phyloP scores from a whole-genome alignment of 2,329 filamentous ascomycete species.

The Fusarium duplospermum region DNA sequence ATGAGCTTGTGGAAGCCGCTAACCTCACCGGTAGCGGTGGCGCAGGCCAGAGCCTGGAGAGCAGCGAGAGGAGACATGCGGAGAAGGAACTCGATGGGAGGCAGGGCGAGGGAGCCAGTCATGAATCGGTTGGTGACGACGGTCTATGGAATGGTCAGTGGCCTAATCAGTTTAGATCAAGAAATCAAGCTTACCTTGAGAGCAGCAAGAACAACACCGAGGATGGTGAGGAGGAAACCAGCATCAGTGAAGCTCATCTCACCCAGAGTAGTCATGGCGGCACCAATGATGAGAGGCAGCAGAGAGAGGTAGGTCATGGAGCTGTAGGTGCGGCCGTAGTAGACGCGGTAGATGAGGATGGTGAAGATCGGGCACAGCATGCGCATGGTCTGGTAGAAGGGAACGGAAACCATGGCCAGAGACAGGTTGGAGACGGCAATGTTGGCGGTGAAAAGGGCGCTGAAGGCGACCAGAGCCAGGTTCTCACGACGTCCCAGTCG shows the following conservation, averaged over 20 bases:
- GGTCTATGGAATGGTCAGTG: slow-evolving; percentile 53
- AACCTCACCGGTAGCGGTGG: slow-evolving; percentile 65
- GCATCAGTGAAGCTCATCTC: slow-evolving; percentile 71
- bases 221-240: slow-evolving; percentile 66
- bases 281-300: slow-evolving; percentile 69
- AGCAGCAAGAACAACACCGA: slow-evolving; percentile 65
- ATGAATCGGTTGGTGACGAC: slow-evolving; percentile 73
- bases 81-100: slow-evolving; percentile 70
- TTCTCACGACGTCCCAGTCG: slow-evolving; percentile 64
- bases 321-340: slow-evolving; percentile 66
- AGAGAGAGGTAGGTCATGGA: slow-evolving; percentile 69
- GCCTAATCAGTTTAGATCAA: neutral
- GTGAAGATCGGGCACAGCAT: slow-evolving; percentile 72
- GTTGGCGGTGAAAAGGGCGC: slow-evolving; percentile 71
- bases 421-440: slow-evolving; percentile 74
- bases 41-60: slow-evolving; percentile 64
- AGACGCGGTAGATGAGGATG: slow-evolving; percentile 69
- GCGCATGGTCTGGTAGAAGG: slow-evolving; percentile 74
- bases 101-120: slow-evolving; percentile 68
- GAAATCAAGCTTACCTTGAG: slow-evolving; percentile 58
- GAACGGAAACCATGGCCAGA: slow-evolving; percentile 71
- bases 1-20: slow-evolving; percentile 53
- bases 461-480: slow-evolving; percentile 67
- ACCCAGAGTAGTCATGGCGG: slow-evolving; percentile 69
- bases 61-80: slow-evolving; percentile 72